phyloP scores from a whole-genome alignment of 2,329 filamentous ascomycete genomes.

The Microcyclosporella mali region DNA sequence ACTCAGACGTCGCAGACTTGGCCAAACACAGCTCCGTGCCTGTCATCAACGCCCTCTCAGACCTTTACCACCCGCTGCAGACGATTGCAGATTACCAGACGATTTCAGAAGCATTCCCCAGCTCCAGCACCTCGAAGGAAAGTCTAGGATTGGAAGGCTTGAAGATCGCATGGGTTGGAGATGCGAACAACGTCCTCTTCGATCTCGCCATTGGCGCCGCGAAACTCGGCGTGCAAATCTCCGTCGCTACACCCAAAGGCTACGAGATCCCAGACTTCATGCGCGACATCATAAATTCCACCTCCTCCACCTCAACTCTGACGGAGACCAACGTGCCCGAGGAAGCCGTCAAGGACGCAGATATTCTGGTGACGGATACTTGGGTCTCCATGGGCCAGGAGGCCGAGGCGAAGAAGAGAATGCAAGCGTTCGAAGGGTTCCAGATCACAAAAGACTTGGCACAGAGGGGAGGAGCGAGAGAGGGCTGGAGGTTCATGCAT shows the following conservation, averaged over 20 bases:
- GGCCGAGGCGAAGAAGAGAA: conserved; percentile 66
- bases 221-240: conserved; percentile 80
- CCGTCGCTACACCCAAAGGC: conserved; percentile 78
- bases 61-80: conserved; percentile 89
- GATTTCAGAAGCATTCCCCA: conserved; percentile 68
- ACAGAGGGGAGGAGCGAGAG: conserved; percentile 74
- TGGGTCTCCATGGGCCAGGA: conserved; percentile 99
- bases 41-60: conserved; percentile 60
- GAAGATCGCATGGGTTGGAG: conserved; percentile 93
- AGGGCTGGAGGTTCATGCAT: conserved; percentile 97
- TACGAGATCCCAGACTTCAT: conserved; percentile 76
- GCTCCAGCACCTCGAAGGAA: conserved; percentile 27
- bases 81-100: conserved; percentile 92
- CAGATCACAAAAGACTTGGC: conserved; percentile 86
- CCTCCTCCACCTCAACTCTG: conserved; percentile 43
- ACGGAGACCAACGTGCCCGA: conserved; percentile 73
- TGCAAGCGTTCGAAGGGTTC: conserved; percentile 80
- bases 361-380: conserved; percentile 91
- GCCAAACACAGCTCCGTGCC: conserved; percentile 45
- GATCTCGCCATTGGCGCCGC: conserved; percentile 82
- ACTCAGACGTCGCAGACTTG: conserved; percentile 44
- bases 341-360: conserved; percentile 75
- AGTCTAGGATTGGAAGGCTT: conserved; percentile 69
- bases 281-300: conserved; percentile 62
- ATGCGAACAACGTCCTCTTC: conserved; percentile 95